A percentile compares a stretch with the other conserved stretches of the same genome.
Conservation (phyloP, 495 filamentous ascomycete genomes). For the Aspergillus nanangensis region DNA sequence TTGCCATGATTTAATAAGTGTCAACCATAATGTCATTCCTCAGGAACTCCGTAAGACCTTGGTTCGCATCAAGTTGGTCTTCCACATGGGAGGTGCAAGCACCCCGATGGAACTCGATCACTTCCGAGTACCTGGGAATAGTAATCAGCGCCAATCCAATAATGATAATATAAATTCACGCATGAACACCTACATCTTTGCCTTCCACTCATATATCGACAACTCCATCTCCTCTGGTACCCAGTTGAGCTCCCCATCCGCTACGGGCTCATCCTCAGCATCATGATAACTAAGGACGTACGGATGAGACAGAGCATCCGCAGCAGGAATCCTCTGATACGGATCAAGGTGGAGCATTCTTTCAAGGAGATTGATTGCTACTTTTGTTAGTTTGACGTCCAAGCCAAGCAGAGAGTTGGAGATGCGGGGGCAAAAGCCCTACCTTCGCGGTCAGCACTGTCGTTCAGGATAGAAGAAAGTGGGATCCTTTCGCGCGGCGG, state of each 20-base stretch:
- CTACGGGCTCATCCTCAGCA: slow-evolving; percentile 87
- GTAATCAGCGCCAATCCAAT: not conserved
- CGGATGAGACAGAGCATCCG: slow-evolving; percentile 76
- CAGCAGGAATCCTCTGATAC: slow-evolving; percentile 78
- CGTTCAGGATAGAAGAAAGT: slow-evolving; percentile 83
- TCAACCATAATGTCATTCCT: too few relatives aligned
- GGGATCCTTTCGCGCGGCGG: slow-evolving; percentile 87
- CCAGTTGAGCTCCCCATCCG: slow-evolving; percentile 97
- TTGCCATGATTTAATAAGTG: too few relatives aligned
- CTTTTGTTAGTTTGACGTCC: not conserved
- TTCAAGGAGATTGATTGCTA: slow-evolving; percentile 89
- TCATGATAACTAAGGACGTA: slow-evolving; percentile 96
- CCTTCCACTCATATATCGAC: slow-evolving; percentile 97
- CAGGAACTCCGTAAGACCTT: too few relatives aligned
- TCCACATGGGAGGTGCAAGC: not conserved
- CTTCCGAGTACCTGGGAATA: slow-evolving; percentile 83
- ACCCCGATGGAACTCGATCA: slow-evolving; percentile 78
- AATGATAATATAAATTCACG: not conserved
- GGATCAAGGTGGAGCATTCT: slow-evolving; percentile 96
- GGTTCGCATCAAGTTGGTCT: too few relatives aligned
- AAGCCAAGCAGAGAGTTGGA: not conserved
- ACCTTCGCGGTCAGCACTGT: slow-evolving; percentile 88
- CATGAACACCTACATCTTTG: slow-evolving; percentile 76
- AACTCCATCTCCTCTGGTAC: slow-evolving; percentile 96
- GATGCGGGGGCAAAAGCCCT: slow-evolving; percentile 19